phyloP scores from a whole-genome alignment of 345 rosid species.

The Odontarrhena argentea region DNA sequence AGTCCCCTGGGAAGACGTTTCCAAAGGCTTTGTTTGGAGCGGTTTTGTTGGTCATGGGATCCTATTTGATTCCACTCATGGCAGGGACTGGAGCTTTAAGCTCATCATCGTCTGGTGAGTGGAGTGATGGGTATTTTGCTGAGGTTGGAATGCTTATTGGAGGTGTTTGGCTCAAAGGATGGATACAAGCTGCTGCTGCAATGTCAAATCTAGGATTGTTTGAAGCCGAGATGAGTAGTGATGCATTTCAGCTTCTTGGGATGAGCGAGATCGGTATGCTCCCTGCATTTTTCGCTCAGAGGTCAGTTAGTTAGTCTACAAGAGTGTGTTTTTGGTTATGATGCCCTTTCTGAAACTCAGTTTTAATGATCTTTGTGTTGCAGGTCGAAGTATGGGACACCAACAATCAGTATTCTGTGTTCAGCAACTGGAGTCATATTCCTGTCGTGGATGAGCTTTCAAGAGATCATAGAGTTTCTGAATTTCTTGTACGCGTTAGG shows the following conservation, averaged over 20 bases:
- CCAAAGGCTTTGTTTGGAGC: slow-evolving; percentile 88
- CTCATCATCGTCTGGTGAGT: slow-evolving; percentile 54
- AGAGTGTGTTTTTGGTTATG: slow-evolving; percentile 9
- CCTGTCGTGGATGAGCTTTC: slow-evolving; percentile 92
- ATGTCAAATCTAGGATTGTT: slow-evolving; percentile 92
- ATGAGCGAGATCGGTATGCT: slow-evolving; percentile 96
- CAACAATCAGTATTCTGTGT: slow-evolving; percentile 79
- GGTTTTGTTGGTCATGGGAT: slow-evolving; percentile 68
- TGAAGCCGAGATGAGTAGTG: slow-evolving; percentile 97
- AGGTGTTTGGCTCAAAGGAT: slow-evolving; percentile 83
- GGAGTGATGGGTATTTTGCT: slow-evolving; percentile 95
- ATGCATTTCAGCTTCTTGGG: slow-evolving; percentile 91
- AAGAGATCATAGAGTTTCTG: slow-evolving; percentile 87
- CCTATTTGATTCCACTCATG: slow-evolving; percentile 79
- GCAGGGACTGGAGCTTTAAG: slow-evolving; percentile 77
- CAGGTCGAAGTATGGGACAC: slow-evolving; percentile 89
- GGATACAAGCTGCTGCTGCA: slow-evolving; percentile 96
- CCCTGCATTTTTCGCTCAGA: slow-evolving; percentile 68
- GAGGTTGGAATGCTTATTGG: slow-evolving; percentile 91
- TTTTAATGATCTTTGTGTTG: slow-evolving; percentile 29
- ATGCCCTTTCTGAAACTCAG: not conserved
- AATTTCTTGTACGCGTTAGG: slow-evolving; percentile 83
- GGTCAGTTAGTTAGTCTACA: slow-evolving; percentile 44
- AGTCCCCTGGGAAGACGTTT: slow-evolving; percentile 75
- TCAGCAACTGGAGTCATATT: slow-evolving; percentile 87